Evolutionary conservation across 352 stramenopile species (phyloP).

Genomic region (Phytopythium ostracodes): DNA sequence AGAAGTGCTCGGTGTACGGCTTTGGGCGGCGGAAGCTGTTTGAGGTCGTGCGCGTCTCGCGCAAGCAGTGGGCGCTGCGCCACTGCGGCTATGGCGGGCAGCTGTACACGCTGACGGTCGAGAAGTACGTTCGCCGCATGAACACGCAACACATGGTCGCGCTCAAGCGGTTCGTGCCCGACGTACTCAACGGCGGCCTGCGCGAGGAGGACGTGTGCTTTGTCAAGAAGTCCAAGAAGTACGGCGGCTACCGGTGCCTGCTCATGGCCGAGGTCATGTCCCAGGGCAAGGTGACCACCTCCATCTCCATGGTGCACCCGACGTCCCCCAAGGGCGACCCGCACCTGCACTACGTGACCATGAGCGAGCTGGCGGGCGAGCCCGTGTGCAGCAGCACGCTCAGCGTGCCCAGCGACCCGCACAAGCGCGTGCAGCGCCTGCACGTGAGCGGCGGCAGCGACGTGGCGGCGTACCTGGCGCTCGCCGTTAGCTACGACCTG

Average conservation of each 20-base stretch:
- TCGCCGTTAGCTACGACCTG: constrained; percentile 78
- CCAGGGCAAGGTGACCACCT: constrained; percentile 72
- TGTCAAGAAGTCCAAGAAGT: constrained; percentile 71
- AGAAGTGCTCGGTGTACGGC: constrained; percentile 69
- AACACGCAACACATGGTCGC: constrained; percentile 73
- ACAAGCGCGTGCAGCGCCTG: constrained; percentile 73
- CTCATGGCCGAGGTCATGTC: constrained; percentile 83
- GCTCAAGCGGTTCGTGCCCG: constrained; percentile 58
- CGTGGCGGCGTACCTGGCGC: constrained; percentile 61
- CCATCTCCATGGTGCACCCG: constrained; percentile 63
- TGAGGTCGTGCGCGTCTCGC: constrained; percentile 65
- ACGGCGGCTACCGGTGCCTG: constrained; percentile 59
- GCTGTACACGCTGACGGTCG: constrained; percentile 60
- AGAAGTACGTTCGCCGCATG: constrained; percentile 66
- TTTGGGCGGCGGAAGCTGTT: constrained; percentile 78
- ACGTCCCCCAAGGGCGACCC: constrained; percentile 39
- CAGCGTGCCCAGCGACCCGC: constrained; percentile 52
- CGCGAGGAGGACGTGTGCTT: constrained; percentile 78
- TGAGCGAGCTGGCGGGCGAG: constrained; percentile 70
- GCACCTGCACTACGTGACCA: constrained; percentile 72
- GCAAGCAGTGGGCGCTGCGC: constrained; percentile 69
- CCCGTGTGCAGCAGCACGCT: constrained; percentile 74
- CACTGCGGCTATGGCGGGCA: constrained; percentile 46
- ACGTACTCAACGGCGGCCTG: constrained; percentile 43
- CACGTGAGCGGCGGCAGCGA: constrained; percentile 74